Evolutionary conservation across 2,329 filamentous ascomycete species (phyloP).

Genomic region (Beauveria pseudobassiana): DNA sequence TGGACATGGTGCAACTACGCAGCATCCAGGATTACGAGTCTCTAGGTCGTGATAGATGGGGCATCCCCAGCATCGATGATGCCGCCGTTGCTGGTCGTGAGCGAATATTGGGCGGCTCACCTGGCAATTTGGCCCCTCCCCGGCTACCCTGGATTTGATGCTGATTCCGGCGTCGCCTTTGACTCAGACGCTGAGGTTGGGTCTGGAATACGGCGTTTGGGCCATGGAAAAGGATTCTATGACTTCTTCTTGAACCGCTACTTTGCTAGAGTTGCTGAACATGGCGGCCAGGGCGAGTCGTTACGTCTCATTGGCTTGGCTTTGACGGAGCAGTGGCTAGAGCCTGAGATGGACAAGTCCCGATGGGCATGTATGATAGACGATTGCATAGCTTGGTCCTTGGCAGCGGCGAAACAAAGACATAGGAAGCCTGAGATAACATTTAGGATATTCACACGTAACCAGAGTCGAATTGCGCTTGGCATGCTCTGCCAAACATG

Average conservation of each 20-base stretch:
- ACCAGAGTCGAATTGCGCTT: too few species aligned
- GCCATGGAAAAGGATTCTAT: conserved; percentile 96
- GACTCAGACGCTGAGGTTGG: conserved; percentile 50
- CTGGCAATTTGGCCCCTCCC: conserved; percentile 28
- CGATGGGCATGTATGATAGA: conserved; percentile 70
- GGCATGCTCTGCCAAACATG: background rate
- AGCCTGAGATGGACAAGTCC: conserved; percentile 53
- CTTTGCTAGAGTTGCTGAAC: conserved; percentile 34
- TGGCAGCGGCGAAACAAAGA: conserved; percentile 56
- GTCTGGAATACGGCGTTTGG: conserved; percentile 62
- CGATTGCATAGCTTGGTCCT: conserved; percentile 70
- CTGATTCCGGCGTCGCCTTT: conserved; percentile 88
- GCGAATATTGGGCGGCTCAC: conserved; percentile 64
- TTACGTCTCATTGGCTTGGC: conserved; percentile 66
- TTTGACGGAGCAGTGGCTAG: conserved; percentile 76
- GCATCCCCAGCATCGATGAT: conserved; percentile 76
- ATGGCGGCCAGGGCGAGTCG: conserved; percentile 27
- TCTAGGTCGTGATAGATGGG: conserved; percentile 76
- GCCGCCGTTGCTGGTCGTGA: conserved; percentile 57
- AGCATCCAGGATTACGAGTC: conserved; percentile 70
- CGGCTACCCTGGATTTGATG: conserved; percentile 67
- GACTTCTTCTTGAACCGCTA: conserved; percentile 85
- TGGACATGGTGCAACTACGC: conserved; percentile 87
- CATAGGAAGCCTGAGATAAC: background rate
- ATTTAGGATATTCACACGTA: too few species aligned